Percentiles rank a stretch among this genome's conserved stretches.
Evolutionary conservation across 2,329 filamentous ascomycete species (phyloP).

Genomic region (Ophiostoma piceae): DNA sequence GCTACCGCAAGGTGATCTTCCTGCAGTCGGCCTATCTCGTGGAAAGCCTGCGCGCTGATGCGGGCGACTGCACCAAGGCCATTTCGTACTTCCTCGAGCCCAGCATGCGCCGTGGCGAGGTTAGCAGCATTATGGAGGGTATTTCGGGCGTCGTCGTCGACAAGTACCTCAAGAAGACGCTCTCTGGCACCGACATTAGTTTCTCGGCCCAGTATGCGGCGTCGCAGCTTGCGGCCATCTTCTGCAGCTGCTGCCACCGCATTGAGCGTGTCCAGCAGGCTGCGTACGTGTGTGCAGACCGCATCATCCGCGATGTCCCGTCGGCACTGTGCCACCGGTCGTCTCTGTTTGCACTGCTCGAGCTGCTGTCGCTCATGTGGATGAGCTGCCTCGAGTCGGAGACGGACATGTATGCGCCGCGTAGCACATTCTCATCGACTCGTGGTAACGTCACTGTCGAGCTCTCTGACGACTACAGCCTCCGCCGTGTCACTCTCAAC

Average conservation of each 20-base stretch:
- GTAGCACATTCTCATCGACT: slow-evolving; percentile 70
- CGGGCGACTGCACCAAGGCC: slow-evolving; percentile 84
- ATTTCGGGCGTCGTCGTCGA: slow-evolving; percentile 65
- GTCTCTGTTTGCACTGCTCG: slow-evolving; percentile 86
- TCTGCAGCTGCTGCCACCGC: slow-evolving; percentile 87
- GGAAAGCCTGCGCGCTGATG: slow-evolving; percentile 77
- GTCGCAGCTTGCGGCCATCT: slow-evolving; percentile 75
- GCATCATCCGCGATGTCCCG: slow-evolving; percentile 76
- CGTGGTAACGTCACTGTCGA: slow-evolving; percentile 77
- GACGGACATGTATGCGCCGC: slow-evolving; percentile 86
- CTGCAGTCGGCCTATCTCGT: slow-evolving; percentile 85
- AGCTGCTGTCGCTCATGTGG: slow-evolving; percentile 93
- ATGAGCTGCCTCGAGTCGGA: slow-evolving; percentile 88
- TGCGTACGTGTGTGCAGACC: slow-evolving; percentile 75
- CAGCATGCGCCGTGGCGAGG: slow-evolving; percentile 62
- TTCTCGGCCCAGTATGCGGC: slow-evolving; percentile 94
- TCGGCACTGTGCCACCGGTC: slow-evolving; percentile 85
- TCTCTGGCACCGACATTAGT: slow-evolving; percentile 63
- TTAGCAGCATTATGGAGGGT: slow-evolving; percentile 60
- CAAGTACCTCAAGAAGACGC: slow-evolving; percentile 70
- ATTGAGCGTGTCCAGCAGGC: slow-evolving; percentile 88
- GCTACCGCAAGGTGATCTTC: slow-evolving; percentile 87
- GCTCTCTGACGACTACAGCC: slow-evolving; percentile 86
- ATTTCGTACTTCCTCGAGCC: slow-evolving; percentile 93
- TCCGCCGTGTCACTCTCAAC: slow-evolving; percentile 74